A percentile compares a stretch with the other conserved stretches of the same genome.
phyloP scores from a whole-genome alignment of 805 yeast species.

The Metschnikowia rubicola region DNA sequence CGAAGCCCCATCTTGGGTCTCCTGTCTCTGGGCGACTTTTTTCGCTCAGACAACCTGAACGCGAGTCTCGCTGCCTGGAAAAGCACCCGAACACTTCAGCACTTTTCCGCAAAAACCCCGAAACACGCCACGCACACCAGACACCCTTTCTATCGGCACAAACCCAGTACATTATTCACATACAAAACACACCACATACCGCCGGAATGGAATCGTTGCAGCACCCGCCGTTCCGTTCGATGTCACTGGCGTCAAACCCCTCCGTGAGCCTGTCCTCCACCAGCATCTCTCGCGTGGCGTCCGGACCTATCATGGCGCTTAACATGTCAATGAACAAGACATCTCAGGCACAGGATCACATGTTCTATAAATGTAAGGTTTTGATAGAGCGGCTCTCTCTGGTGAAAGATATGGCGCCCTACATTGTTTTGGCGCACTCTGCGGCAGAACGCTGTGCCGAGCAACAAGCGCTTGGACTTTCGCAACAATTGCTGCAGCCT shows the following conservation, averaged over 20 bases:
- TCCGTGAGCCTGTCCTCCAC: conserved; percentile 30
- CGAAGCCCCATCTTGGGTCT: not conserved
- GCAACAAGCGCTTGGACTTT: conserved; percentile 58
- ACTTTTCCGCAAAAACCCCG: too few species aligned
- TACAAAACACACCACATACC: too few species aligned
- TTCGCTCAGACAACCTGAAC: not conserved
- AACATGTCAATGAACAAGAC: conserved; percentile 57
- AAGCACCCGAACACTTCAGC: too few species aligned
- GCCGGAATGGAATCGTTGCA: conserved; percentile 17
- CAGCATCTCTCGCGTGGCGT: conserved; percentile 37
- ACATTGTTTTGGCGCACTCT: conserved; percentile 57
- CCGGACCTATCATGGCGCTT: conserved; percentile 46
- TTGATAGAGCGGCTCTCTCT: conserved; percentile 53
- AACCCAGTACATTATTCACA: too few species aligned
- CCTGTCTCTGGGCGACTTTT: not conserved
- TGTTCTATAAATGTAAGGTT: conserved; percentile 62
- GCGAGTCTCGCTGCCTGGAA: not conserved
- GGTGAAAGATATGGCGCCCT: conserved; percentile 67
- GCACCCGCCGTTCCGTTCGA: conserved; percentile 36
- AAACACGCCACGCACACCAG: too few species aligned
- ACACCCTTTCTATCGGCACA: too few species aligned
- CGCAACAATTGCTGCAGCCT: conserved; percentile 37
- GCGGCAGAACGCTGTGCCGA: conserved; percentile 69
- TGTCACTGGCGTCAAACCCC: conserved; percentile 31
- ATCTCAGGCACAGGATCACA: conserved; percentile 61